A percentile compares a stretch with the other conserved stretches of the same genome.
phyloP scores from a whole-genome alignment of 148 eudicot genomes.

The Vaccinium corymbosum region DNA sequence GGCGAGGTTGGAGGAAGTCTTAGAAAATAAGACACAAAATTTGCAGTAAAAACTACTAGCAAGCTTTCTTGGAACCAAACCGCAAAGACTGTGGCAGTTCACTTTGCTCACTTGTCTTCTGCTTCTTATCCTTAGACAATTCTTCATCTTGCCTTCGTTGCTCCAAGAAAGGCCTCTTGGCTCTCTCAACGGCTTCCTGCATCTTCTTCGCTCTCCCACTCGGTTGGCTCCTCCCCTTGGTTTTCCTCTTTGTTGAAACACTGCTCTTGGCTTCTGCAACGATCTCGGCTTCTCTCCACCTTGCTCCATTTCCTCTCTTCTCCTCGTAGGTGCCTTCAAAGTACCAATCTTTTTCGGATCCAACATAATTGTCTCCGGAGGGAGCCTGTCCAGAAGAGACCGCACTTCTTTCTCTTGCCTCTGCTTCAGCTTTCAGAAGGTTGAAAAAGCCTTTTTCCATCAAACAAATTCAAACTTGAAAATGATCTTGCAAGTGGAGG shows the following conservation, averaged over 20 bases:
- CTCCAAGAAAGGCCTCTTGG: conserved; percentile 62
- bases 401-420: conserved; percentile 75
- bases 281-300: conserved; percentile 61
- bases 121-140: conserved; percentile 40
- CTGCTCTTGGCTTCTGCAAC: conserved; percentile 47
- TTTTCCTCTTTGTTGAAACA: conserved; percentile 53
- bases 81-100: conserved; percentile 63
- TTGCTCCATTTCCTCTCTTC: conserved; percentile 49
- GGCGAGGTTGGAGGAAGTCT: neutral
- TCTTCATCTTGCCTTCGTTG: conserved; percentile 43
- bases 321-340: conserved; percentile 40
- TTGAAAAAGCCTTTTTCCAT: neutral
- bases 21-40: neutral
- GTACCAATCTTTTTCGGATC: conserved; percentile 68
- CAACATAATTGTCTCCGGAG: conserved; percentile 75
- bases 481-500: too few relatives aligned
- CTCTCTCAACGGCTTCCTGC: conserved; percentile 45
- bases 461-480: too few relatives aligned
- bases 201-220: conserved; percentile 54
- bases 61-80: conserved; percentile 48
- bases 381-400: conserved; percentile 70
- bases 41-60: neutral
- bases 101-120: conserved; percentile 31
- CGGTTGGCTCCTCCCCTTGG: conserved; percentile 72
- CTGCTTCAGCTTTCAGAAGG: conserved; percentile 75